Evolutionary conservation across 169 alveolate species (phyloP).

Genomic region (Plasmodium adleri): DNA sequence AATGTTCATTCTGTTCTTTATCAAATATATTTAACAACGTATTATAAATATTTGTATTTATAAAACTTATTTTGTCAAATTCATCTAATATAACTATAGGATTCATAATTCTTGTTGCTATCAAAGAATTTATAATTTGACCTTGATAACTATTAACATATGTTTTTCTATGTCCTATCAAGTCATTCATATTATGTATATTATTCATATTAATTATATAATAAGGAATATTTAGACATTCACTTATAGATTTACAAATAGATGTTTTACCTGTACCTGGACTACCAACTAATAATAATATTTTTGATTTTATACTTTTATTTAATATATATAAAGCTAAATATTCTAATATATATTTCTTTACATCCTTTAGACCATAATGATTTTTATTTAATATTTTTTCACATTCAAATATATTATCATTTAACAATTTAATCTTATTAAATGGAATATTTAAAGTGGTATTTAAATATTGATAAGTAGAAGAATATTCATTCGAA

Average conservation of each 20-base stretch:
- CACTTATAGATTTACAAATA: conserved; percentile 93
- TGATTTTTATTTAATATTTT: conserved; percentile 90
- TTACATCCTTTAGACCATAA: conserved; percentile 94
- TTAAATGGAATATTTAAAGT: conserved; percentile 43
- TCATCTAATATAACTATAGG: conserved; percentile 94
- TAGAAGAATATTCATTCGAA: conserved; percentile 53
- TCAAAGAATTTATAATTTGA: conserved; percentile 88
- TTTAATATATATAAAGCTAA: conserved; percentile 89
- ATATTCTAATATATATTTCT: conserved; percentile 94
- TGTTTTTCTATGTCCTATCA: conserved; percentile 96
- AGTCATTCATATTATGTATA: conserved; percentile 93
- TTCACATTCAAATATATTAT: conserved; percentile 50
- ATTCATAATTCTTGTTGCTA: conserved; percentile 88
- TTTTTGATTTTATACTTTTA: conserved; percentile 91
- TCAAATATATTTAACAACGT: conserved; percentile 94
- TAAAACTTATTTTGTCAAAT: conserved; percentile 91
- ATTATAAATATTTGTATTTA: conserved; percentile 89
- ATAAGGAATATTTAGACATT: conserved; percentile 91
- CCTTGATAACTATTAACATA: conserved; percentile 98
- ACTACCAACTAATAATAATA: conserved; percentile 95
- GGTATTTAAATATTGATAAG: conserved; percentile 61
- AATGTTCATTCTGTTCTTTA: conserved; percentile 90
- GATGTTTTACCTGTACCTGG: conserved; percentile 98
- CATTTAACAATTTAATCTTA: conserved; percentile 27
- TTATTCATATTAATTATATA: conserved; percentile 93